These are phyloP conservation scores for Zalaria obscura DNA, from an alignment of 2,329 filamentous ascomycete species.

Conservation along the genomic window DNA sequence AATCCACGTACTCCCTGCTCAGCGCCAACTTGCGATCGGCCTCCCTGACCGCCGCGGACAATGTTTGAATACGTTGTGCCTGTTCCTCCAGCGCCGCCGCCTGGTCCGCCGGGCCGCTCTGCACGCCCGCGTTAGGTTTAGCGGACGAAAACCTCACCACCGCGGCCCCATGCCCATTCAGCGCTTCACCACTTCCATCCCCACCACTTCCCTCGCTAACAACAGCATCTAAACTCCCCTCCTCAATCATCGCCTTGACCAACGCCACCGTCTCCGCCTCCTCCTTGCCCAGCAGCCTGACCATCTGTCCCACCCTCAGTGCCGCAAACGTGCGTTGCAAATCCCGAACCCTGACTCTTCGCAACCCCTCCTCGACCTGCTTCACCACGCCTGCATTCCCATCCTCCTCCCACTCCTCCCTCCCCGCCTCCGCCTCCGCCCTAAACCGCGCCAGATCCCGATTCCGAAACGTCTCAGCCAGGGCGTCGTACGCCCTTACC, in stretches of 20 bases:
- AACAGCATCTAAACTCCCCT: constrained; percentile 35
- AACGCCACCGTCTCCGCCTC: constrained; percentile 38
- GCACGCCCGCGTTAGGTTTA: constrained; percentile 13
- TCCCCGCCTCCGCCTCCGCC: constrained; percentile 47
- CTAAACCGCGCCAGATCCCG: constrained; percentile 45
- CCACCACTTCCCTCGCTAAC: constrained; percentile 19
- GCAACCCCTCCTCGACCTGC: constrained; percentile 56
- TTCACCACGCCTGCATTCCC: constrained; percentile 57
- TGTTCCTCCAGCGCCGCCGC: constrained; percentile 32
- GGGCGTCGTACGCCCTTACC: constrained; percentile 53
- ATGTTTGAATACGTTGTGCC: constrained; percentile 32
- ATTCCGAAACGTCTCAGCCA: constrained; percentile 56
- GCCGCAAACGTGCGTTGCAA: constrained; percentile 60
- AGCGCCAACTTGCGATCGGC: constrained; percentile 42
- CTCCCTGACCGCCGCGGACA: constrained; percentile 38
- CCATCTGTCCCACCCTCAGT: constrained; percentile 40
- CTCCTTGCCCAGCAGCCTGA: constrained; percentile 34
- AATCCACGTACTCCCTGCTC: constrained; percentile 44
- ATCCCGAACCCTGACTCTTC: constrained; percentile 60
- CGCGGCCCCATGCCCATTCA: constrained; percentile 12
- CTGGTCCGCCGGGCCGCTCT: constrained; percentile 4
- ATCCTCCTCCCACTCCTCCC: constrained; percentile 40
- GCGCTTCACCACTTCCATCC: constrained; percentile 1
- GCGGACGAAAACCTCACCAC: constrained; percentile 40
- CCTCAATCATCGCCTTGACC: constrained; percentile 37